Evolutionary conservation across 176 grass and related monocot species (phyloP), one percentile per base, ranked within the genome.

Genomic region (Dendrocalamus sinicus): DNA sequence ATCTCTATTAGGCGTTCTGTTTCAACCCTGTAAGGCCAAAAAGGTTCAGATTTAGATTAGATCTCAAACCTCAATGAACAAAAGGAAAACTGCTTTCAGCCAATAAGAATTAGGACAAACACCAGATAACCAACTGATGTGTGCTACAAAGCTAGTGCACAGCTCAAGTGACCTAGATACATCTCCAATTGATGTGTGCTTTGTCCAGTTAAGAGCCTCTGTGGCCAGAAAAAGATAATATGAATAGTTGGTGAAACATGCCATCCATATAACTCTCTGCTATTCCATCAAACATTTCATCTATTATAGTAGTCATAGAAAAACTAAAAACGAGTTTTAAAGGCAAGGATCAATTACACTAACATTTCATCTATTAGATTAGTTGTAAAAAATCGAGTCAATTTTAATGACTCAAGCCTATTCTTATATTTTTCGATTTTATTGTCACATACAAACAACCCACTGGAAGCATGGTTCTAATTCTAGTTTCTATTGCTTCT

Each of bases 21-120:
- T 74, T 92, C 87, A 54, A 88, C 90, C 80, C 93, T 94, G 82
- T 68, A 86, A 65, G 66, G 46, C 9, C 26, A 87, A 88, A 72
- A 78, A 75, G 68, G 47, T 63, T 81, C 19, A 48, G 17, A 78
- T 53, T 46, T 10, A 84, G 70, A 22, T 81, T 13, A 87, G 40
- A 58, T 48, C 74, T 69, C 6, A 37, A 86, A 61, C 28, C 72
- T 74, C 17, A 87, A 75, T 70, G 3, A 77, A 72, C 66, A 80
- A 47, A 43, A 68, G 50, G 4, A 53, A 82, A 75, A 76, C n/a
- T 48, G 19, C 8, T 87, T 76, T 75, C 11, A 76, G 26, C 11
- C 65, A 79, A 50, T 70, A 48, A 72, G 75, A 79, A 60, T 55
- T 54, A 80, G 40, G 35, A 17, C 11, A 57, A 63, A 69, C 47